phyloP scores from a whole-genome alignment of 1,139 yeast genomes.

The Zygosaccharomyces sapae region DNA sequence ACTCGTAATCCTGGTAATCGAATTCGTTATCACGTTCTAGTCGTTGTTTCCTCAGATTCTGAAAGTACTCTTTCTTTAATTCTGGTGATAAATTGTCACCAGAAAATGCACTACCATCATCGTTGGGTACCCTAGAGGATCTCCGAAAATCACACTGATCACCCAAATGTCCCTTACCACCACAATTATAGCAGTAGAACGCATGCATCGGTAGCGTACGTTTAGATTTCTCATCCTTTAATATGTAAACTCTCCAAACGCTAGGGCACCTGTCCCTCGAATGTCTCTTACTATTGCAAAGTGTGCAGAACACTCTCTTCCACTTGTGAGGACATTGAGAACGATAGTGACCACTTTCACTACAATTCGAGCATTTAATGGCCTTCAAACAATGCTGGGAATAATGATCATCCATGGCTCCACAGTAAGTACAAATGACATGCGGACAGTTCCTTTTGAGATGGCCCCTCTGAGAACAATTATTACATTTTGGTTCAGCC shows the following conservation, averaged over 20 bases:
- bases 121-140: constrained; percentile 63
- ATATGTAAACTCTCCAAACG: constrained; percentile 78
- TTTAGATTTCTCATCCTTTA: constrained; percentile 34
- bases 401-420: constrained; percentile 78
- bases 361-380: constrained; percentile 80
- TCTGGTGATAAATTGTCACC: constrained; percentile 64
- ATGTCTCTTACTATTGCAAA: constrained; percentile 70
- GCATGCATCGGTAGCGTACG: constrained; percentile 39
- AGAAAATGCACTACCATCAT: constrained; percentile 71
- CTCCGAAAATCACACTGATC: constrained; percentile 69
- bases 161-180: constrained; percentile 70
- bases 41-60: constrained; percentile 30
- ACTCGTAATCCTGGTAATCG: constrained; percentile 26
- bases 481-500: constrained; percentile 68
- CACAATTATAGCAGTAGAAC: constrained; percentile 82
- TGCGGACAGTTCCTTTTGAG: constrained; percentile 73
- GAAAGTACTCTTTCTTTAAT: constrained; percentile 50
- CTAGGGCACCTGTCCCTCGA: constrained; percentile 76
- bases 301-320: constrained; percentile 63
- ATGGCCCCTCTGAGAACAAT: constrained; percentile 84
- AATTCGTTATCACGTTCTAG: constrained; percentile 14
- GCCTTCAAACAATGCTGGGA: constrained; percentile 85
- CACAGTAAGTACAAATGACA: constrained; percentile 87
- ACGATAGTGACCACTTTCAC: constrained; percentile 73
- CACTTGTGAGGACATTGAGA: constrained; percentile 62